These are phyloP conservation scores for Diophrys appendiculata DNA, from an alignment of 73 alveolate species.

Conservation along the genomic window DNA sequence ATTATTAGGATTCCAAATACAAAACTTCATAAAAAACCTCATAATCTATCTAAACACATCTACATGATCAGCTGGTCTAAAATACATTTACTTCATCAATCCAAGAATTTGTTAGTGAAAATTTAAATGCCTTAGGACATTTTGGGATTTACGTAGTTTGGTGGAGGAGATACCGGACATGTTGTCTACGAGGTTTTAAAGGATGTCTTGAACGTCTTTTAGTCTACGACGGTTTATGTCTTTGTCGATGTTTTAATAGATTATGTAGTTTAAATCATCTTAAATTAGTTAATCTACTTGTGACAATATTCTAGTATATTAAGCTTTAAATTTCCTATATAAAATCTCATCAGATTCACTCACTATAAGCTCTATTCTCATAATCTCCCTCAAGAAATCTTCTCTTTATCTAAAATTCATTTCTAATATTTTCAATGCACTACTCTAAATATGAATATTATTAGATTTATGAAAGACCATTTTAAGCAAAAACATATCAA, in stretches of 20 bases:
- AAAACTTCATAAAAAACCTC: slow-evolving; percentile 28
- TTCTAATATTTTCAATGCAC: slow-evolving; percentile 34
- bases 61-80: slow-evolving; percentile 25
- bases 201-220: too few relatives aligned
- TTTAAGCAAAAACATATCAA: slow-evolving; percentile 31
- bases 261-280: slow-evolving; percentile 49
- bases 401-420: slow-evolving; percentile 36
- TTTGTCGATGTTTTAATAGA: slow-evolving; percentile 34
- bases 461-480: slow-evolving; percentile 5
- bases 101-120: slow-evolving; percentile 20
- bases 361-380: slow-evolving; percentile 32
- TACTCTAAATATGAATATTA: slow-evolving; percentile 9
- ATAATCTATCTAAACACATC: slow-evolving; percentile 28
- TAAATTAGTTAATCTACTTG: slow-evolving; percentile 21
- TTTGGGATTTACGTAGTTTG: slow-evolving; percentile 22
- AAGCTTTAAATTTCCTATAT: slow-evolving; percentile 28
- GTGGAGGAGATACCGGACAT: too few relatives aligned
- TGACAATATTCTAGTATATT: slow-evolving; percentile 18
- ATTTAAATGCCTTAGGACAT: slow-evolving; percentile 48
- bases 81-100: slow-evolving; percentile 36
- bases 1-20: slow-evolving; percentile 24
- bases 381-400: slow-evolving; percentile 27
- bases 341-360: background rate
- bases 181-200: too few relatives aligned
- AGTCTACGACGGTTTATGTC: slow-evolving; percentile 35